These are phyloP conservation scores for Cadophora luteo-olivacea DNA, from an alignment of 2,329 filamentous ascomycete species.

Conservation along the genomic window DNA sequence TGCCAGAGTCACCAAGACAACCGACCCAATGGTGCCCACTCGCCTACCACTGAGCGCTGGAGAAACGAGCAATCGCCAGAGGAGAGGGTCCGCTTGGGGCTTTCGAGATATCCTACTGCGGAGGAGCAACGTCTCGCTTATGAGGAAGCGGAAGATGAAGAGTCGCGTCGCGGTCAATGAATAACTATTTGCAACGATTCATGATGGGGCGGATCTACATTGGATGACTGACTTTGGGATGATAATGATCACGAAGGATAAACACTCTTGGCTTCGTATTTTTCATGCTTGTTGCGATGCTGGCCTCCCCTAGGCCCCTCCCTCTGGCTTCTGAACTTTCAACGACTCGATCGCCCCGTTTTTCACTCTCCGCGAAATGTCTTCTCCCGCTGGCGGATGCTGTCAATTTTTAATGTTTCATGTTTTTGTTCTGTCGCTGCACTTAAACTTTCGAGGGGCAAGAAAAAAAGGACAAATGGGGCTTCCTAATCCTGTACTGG, in stretches of 20 bases:
- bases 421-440: background rate
- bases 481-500: background rate
- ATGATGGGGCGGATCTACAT: background rate
- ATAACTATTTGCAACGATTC: no score
- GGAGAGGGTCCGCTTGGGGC: conserved; percentile 24
- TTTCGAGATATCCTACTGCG: conserved; percentile 20
- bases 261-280: background rate
- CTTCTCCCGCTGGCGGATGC: background rate
- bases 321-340: background rate
- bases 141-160: conserved; percentile 9
- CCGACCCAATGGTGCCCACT: conserved; percentile 4
- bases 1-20: background rate
- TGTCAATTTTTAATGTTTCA: background rate
- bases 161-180: conserved; percentile 12
- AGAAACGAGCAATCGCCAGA: conserved; percentile 18
- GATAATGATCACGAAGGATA: background rate
- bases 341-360: background rate
- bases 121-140: conserved; percentile 19
- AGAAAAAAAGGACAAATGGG: background rate
- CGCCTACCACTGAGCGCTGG: conserved; percentile 22
- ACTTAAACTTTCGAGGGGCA: background rate
- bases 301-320: no score
- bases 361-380: background rate
- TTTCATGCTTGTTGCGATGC: background rate
- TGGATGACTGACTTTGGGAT: background rate